A percentile compares a stretch with the other conserved stretches of the same genome.
Evolutionary conservation across 75 land plant species (phyloP).

Genomic region (Selaginella moellendorffii): DNA sequence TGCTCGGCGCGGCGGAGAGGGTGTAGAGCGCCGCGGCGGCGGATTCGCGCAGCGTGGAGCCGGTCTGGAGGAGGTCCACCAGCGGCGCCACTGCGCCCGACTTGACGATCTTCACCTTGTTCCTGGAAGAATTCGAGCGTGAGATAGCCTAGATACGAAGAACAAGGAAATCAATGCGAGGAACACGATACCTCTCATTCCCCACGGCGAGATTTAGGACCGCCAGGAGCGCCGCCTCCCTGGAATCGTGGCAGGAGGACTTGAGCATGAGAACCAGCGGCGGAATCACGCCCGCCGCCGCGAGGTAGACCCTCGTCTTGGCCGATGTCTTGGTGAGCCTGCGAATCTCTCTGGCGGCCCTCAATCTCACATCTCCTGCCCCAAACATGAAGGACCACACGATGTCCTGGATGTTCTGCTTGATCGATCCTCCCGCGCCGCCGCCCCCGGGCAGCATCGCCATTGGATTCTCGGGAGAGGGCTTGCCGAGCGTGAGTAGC

Average conservation of each 20-base stretch:
- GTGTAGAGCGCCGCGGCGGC: slow-evolving; percentile 56
- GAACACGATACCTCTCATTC: slow-evolving; percentile 29
- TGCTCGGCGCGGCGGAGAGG: slow-evolving; percentile 41
- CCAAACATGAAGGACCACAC: slow-evolving; percentile 22
- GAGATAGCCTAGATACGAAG: neutral
- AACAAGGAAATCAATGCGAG: neutral
- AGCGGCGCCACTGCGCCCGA: slow-evolving; percentile 45
- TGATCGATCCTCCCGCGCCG: neutral
- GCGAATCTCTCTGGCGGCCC: slow-evolving; percentile 45
- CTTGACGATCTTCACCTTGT: slow-evolving; percentile 45
- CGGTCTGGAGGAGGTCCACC: slow-evolving; percentile 39
- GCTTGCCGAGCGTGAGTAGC: too few species aligned
- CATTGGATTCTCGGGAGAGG: neutral
- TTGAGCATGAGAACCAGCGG: slow-evolving; percentile 46
- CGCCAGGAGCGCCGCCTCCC: slow-evolving; percentile 43
- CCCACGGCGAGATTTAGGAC: slow-evolving; percentile 50
- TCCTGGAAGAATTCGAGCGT: slow-evolving; percentile 27
- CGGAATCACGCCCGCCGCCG: slow-evolving; percentile 32
- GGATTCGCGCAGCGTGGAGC: slow-evolving; percentile 31
- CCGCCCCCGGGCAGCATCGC: neutral
- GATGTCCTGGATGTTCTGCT: slow-evolving; percentile 20
- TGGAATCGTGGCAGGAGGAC: slow-evolving; percentile 19
- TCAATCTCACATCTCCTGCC: slow-evolving; percentile 16
- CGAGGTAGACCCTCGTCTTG: slow-evolving; percentile 32
- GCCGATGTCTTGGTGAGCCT: slow-evolving; percentile 33